Base-by-base conservation (phyloP, 2,329 filamentous ascomycete genomes). In the Trichophyton schoenleinii region DNA sequence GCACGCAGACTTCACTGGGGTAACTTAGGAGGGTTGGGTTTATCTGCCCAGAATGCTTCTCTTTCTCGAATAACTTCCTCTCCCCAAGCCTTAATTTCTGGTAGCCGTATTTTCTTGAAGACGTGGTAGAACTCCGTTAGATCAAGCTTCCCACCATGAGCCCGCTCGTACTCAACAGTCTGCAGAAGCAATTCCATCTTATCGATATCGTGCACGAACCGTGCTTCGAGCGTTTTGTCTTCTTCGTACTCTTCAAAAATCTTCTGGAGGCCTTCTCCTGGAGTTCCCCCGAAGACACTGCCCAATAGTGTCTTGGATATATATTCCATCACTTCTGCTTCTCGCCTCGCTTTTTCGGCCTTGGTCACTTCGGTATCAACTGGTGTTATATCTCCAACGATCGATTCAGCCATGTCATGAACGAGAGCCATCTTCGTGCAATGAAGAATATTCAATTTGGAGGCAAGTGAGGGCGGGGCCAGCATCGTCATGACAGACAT, bases 231-330 rank as follows among this genome's bases (percentile, higher is more conserved):
- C 7, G 94, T 97, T 76, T 86, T 70, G 18, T 85, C 86, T 68
- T 94, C 89, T 74, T 99, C 94, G 71, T 99, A 99, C 74, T 99
- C 94, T 70, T 95, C 87, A 89, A 94, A 99, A 58, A 96, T 81
- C 7, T 80, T 83, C 62, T 86, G 81, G 31, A 99, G 86, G 59
- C 91, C 85, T 60, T 81, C 72, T 2, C 87, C 91, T 0, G 84
- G 81, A 49, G 78, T 64, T 0, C 88, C 89, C n/a, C 86, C 86
- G 46, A 87, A 82, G 5, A 95, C 87, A 7, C 82, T 82, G 7
- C 87, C 87, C 2, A 97, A 80, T 60, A 97, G 76, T 2, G 78
- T 80, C 57, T 81, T 78, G 59, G 87, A 87, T 60, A 97, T 85
- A 76, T 90, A 96, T 69, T 96, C 88, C 90, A 99, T 97, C 0